Conservation (phyloP, 345 rosid species). For the Barbarea vulgaris region DNA sequence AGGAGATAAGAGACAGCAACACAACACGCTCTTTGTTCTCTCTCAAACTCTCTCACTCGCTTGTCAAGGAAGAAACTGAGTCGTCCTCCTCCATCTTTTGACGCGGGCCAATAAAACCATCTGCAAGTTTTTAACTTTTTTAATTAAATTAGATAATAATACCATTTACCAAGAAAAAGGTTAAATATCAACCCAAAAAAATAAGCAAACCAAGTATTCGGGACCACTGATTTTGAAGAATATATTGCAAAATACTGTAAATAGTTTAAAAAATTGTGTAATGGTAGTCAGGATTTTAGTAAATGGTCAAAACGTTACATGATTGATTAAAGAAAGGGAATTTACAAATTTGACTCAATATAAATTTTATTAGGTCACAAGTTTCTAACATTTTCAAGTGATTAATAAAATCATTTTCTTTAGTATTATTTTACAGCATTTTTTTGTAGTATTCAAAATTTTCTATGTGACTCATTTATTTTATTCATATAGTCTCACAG, state of each 20-base stretch:
- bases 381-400: not conserved
- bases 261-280: not conserved
- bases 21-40: slow-evolving; percentile 15
- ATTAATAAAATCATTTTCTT: not conserved
- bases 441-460: not conserved
- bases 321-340: not conserved
- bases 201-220: not conserved
- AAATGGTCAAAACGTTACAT: slow-evolving; percentile 26
- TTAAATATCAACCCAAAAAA: too few species aligned
- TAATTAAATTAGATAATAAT: not conserved
- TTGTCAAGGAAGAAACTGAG: slow-evolving; percentile 40
- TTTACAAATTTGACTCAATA: not conserved
- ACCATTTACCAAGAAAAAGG: not conserved
- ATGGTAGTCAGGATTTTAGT: slow-evolving; percentile 13
- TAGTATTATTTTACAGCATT: not conserved
- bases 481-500: not conserved
- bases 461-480: not conserved
- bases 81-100: slow-evolving; percentile 44
- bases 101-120: slow-evolving; percentile 42
- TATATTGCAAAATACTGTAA: not conserved
- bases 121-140: not conserved
- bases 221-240: not conserved
- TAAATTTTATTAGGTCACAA: not conserved
- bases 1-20: not conserved
- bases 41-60: slow-evolving; percentile 23